Conservation (phyloP, 768 basidiomycete species). For the Leccinum boreale region DNA sequence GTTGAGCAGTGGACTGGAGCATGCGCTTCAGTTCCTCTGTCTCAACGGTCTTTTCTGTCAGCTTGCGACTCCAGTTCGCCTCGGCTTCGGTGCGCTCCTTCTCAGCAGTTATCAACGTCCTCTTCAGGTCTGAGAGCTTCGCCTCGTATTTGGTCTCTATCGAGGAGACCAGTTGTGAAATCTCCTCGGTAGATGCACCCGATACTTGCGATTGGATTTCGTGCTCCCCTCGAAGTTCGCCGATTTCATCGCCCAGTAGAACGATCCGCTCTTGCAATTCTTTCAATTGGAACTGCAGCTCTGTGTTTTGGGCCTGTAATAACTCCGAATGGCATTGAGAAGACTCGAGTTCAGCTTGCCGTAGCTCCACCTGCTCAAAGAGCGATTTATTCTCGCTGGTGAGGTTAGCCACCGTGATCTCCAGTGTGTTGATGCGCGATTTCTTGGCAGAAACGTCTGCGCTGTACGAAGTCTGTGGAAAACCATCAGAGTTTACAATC, state of each 20-base stretch:
- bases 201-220: constrained; percentile 43
- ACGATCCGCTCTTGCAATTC: constrained; percentile 73
- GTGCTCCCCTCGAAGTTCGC: constrained; percentile 60
- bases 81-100: constrained; percentile 85
- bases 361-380: constrained; percentile 84
- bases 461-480: constrained; percentile 56
- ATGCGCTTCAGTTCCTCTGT: constrained; percentile 65
- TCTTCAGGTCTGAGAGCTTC: constrained; percentile 67
- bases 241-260: constrained; percentile 68
- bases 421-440: constrained; percentile 64
- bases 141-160: constrained; percentile 76
- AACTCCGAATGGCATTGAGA: constrained; percentile 72
- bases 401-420: constrained; percentile 65
- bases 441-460: constrained; percentile 63
- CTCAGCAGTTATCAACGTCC: constrained; percentile 62
- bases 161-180: constrained; percentile 69
- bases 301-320: constrained; percentile 73
- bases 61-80: constrained; percentile 83
- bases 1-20: constrained; percentile 56
- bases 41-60: constrained; percentile 75
- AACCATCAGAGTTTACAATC: constrained; percentile 2
- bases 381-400: constrained; percentile 72
- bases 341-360: constrained; percentile 89
- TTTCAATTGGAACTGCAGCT: constrained; percentile 82
- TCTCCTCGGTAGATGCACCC: constrained; percentile 53